These are phyloP conservation scores for Bipolaris oryzae DNA, from an alignment of 2,329 filamentous ascomycete genomes.

Conservation along the genomic window DNA sequence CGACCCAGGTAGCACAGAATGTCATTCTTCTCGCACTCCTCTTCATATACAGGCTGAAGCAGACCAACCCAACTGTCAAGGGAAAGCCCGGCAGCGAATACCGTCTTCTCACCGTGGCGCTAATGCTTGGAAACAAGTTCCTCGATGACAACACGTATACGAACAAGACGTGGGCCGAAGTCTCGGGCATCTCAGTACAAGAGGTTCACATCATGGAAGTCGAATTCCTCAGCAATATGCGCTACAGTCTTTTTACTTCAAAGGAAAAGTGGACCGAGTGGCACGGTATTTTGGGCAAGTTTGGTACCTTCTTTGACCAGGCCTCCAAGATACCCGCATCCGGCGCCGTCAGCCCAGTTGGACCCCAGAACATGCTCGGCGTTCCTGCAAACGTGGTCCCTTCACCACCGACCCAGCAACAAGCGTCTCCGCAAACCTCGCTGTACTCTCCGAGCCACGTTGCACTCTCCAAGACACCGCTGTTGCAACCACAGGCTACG, in stretches of 20 bases:
- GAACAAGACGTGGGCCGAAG: conserved; percentile 99
- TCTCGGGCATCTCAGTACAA: conserved; percentile 88
- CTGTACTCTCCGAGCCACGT: conserved; percentile 52
- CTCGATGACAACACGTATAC: conserved; percentile 99
- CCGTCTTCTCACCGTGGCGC: conserved; percentile 84
- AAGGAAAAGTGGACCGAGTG: conserved; percentile 85
- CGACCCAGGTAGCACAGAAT: conserved; percentile 95
- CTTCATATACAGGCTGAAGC: conserved; percentile 93
- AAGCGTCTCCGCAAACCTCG: conserved; percentile 57
- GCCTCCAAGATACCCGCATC: conserved; percentile 60
- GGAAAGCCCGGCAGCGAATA: conserved; percentile 95
- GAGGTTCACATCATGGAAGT: conserved; percentile 99
- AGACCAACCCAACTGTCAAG: conserved; percentile 84
- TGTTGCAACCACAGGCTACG: conserved; percentile 48
- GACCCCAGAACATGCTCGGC: conserved; percentile 42
- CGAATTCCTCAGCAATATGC: conserved; percentile 98
- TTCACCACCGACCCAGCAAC: conserved; percentile 58
- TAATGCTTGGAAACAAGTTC: conserved; percentile 99
- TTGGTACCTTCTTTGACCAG: conserved; percentile 80
- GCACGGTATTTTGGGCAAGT: conserved; percentile 81
- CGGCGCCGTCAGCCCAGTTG: conserved; percentile 44
- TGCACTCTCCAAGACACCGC: conserved; percentile 49
- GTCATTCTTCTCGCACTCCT: conserved; percentile 88
- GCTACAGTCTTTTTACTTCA: conserved; percentile 88
- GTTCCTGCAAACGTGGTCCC: conserved; percentile 54